Percentiles rank a stretch among this genome's conserved stretches.
phyloP scores from a whole-genome alignment of 2,329 filamentous ascomycete species.

The Diaporthe aspalathi region DNA sequence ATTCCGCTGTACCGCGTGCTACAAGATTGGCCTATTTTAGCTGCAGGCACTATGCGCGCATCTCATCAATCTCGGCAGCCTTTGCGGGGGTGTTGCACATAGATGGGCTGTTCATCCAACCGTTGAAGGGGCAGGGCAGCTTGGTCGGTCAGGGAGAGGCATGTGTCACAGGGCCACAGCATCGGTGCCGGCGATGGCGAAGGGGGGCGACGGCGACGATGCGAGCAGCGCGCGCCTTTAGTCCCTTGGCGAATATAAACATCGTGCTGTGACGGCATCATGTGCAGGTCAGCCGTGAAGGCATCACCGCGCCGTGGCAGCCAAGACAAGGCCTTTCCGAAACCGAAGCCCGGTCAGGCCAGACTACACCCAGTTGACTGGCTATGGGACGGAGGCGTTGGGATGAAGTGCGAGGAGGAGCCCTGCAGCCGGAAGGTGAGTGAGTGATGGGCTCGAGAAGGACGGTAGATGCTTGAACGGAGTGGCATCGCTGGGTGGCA shows the following conservation, averaged over 20 bases:
- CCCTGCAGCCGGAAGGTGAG: not conserved
- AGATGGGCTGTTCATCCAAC: constrained; percentile 20
- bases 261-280: constrained; percentile 6
- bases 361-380: not conserved
- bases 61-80: constrained; percentile 5
- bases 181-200: constrained; percentile 12
- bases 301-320: constrained; percentile 4
- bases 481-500: constrained; percentile 6
- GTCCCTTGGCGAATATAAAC: not conserved
- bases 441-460: not conserved
- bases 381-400: constrained; percentile 2
- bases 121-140: not conserved
- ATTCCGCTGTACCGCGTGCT: constrained; percentile 1
- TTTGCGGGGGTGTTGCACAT: constrained; percentile 22
- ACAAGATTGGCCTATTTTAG: constrained; percentile 2
- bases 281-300: not conserved
- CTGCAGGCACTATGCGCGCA: constrained; percentile 2
- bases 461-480: constrained; percentile 11
- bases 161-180: not conserved
- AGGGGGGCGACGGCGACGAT: not conserved
- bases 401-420: constrained; percentile 4
- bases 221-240: not conserved
- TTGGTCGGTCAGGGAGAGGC: constrained; percentile 8
- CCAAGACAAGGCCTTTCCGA: constrained; percentile 2
- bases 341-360: not conserved